Percentiles rank a stretch among this genome's conserved stretches.
Conservation (phyloP, 2,329 filamentous ascomycete genomes). For the Colletotrichum agaves region DNA sequence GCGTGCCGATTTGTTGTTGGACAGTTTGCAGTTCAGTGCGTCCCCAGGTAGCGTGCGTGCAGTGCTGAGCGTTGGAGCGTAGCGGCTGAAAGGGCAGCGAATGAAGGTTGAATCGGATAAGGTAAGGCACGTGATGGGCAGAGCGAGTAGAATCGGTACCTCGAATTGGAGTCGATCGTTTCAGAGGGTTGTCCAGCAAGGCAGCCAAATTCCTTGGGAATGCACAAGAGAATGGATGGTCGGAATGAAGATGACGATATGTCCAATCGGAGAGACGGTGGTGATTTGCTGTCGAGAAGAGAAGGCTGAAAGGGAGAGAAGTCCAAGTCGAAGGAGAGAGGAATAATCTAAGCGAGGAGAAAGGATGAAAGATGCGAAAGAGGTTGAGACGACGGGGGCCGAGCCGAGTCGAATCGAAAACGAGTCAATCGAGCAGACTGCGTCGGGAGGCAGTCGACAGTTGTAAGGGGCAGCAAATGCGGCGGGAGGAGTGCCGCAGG, state of each 20-base stretch:
- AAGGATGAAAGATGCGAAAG: conserved; percentile 20
- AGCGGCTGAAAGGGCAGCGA: conserved; percentile 1
- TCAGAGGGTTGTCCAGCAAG: conserved; percentile 38
- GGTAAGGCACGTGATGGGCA: background rate
- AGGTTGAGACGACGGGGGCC: conserved; percentile 13
- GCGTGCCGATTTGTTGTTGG: conserved; percentile 20
- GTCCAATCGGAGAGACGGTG: conserved; percentile 27
- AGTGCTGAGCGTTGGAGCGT: conserved; percentile 5
- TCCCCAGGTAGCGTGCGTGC: conserved; percentile 18
- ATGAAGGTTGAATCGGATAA: conserved; percentile 9
- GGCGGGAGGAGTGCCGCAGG: conserved; percentile 6
- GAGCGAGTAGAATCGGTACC: background rate
- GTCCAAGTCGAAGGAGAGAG: conserved; percentile 23
- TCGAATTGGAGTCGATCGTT: conserved; percentile 23
- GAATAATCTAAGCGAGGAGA: conserved; percentile 16
- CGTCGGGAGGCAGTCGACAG: conserved; percentile 21
- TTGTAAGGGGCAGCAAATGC: conserved; percentile 30
- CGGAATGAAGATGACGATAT: conserved; percentile 14
- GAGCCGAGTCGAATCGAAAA: conserved; percentile 7
- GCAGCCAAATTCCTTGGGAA: conserved; percentile 29
- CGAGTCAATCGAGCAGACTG: background rate
- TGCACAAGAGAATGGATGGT: conserved; percentile 25
- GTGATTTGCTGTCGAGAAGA: conserved; percentile 8
- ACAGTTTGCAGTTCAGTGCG: conserved; percentile 15
- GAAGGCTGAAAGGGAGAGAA: conserved; percentile 11